Conservation (phyloP, 192 early-diverging fungal genomes). For the Gamsiella multidivaricata region DNA sequence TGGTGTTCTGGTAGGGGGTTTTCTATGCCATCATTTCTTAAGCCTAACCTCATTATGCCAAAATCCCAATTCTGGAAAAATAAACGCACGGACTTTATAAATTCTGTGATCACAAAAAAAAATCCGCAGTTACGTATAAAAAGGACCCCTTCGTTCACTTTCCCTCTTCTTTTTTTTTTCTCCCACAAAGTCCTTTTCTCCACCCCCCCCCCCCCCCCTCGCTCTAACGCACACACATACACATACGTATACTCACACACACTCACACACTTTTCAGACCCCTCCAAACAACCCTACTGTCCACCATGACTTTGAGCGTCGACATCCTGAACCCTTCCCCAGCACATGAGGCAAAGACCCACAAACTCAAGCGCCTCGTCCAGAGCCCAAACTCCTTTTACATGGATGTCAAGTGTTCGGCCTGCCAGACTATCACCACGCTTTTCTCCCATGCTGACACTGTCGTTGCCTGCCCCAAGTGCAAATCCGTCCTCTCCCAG, state of each 20-base stretch:
- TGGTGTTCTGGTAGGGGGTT: background rate
- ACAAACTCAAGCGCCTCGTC: conserved; percentile 73
- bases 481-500: conserved; percentile 88
- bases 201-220: too few relatives aligned
- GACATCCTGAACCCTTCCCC: conserved; percentile 94
- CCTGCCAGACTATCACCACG: conserved; percentile 86
- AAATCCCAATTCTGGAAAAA: too few relatives aligned
- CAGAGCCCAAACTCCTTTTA: conserved; percentile 93
- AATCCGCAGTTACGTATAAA: too few relatives aligned
- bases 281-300: background rate
- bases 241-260: background rate
- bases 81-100: too few relatives aligned
- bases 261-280: background rate
- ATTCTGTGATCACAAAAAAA: too few relatives aligned
- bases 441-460: conserved; percentile 94
- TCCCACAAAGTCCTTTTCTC: too few relatives aligned
- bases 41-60: background rate
- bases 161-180: too few relatives aligned
- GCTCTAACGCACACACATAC: too few relatives aligned
- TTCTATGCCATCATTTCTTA: background rate
- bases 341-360: conserved; percentile 74
- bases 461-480: conserved; percentile 86
- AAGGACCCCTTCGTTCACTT: too few relatives aligned
- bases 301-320: conserved; percentile 74
- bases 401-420: conserved; percentile 98